phyloP scores from a whole-genome alignment of 2,329 filamentous ascomycete genomes.

The Sporothrix dimorphospora region DNA sequence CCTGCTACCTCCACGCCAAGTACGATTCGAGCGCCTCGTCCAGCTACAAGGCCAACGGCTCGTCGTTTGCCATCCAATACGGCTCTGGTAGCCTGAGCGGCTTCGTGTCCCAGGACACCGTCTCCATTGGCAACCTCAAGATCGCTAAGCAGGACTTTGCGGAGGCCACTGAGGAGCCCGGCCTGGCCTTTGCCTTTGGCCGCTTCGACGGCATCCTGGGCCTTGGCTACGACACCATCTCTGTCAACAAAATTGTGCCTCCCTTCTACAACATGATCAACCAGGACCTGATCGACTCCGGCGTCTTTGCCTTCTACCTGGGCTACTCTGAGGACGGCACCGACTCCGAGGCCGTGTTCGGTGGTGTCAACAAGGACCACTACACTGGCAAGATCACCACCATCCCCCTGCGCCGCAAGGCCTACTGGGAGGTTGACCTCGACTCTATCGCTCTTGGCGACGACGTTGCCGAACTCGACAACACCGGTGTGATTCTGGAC shows the following conservation, averaged over 20 bases:
- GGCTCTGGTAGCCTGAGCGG: constrained; percentile 93
- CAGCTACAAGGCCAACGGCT: constrained; percentile 92
- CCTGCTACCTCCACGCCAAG: constrained; percentile 95
- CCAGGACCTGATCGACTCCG: constrained; percentile 85
- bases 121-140: constrained; percentile 85
- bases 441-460: constrained; percentile 89
- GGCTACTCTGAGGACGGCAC: constrained; percentile 70
- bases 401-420: constrained; percentile 95
- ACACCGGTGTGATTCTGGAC: constrained; percentile 95
- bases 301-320: constrained; percentile 96
- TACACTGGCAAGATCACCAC: constrained; percentile 84
- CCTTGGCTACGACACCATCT: constrained; percentile 91
- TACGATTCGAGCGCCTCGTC: constrained; percentile 91
- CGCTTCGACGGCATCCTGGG: constrained; percentile 96
- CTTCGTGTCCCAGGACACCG: constrained; percentile 85
- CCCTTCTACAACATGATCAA: constrained; percentile 97
- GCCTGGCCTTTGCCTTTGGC: constrained; percentile 95
- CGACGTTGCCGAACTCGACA: constrained; percentile 83
- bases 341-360: constrained; percentile 86
- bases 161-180: constrained; percentile 93
- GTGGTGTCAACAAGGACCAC: constrained; percentile 82
- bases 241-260: constrained; percentile 92
- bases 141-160: constrained; percentile 93
- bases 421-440: constrained; percentile 99
- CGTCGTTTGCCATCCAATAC: constrained; percentile 89